Percentiles rank a stretch among this genome's conserved stretches.
These are phyloP conservation scores for Pseudofabraea citricarpa DNA, from an alignment of 2,329 filamentous ascomycete species.

Conservation along the genomic window DNA sequence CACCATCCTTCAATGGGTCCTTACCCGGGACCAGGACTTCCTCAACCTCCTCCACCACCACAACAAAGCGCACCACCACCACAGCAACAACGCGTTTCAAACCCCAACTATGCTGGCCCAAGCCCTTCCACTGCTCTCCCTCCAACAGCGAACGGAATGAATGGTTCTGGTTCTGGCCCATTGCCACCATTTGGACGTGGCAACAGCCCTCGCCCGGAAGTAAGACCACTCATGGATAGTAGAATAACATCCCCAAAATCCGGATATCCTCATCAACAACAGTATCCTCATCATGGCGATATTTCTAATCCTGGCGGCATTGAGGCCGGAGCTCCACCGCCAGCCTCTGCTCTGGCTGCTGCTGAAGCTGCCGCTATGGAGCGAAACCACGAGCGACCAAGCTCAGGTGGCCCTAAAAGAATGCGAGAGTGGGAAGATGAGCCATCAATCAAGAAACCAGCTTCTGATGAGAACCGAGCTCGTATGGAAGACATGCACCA, in stretches of 20 bases:
- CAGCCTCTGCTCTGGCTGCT: slow-evolving; percentile 59
- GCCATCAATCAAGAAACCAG: slow-evolving; percentile 70
- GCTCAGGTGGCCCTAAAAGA: slow-evolving; percentile 78
- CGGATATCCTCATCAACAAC: slow-evolving; percentile 75
- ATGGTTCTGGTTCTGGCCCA: slow-evolving; percentile 21
- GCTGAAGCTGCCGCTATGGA: slow-evolving; percentile 63
- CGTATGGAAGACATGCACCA: slow-evolving; percentile 80
- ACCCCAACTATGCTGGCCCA: slow-evolving; percentile 54
- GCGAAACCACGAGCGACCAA: slow-evolving; percentile 67
- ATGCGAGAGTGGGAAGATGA: slow-evolving; percentile 92
- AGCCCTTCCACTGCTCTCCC: slow-evolving; percentile 37
- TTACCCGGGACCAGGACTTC: slow-evolving; percentile 23
- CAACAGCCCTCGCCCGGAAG: slow-evolving; percentile 77
- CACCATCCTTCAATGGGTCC: slow-evolving; percentile 25
- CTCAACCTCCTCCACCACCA: slow-evolving; percentile 50
- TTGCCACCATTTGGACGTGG: slow-evolving; percentile 70
- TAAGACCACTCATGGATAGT: slow-evolving; percentile 76
- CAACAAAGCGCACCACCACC: slow-evolving; percentile 33
- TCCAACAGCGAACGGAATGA: slow-evolving; percentile 34
- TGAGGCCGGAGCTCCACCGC: slow-evolving; percentile 60
- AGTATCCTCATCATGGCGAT: slow-evolving; percentile 72
- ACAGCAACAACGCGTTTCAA: slow-evolving; percentile 55
- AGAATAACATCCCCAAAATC: slow-evolving; percentile 89
- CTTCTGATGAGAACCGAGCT: slow-evolving; percentile 81
- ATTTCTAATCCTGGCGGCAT: slow-evolving; percentile 25